phyloP scores from a whole-genome alignment of 148 eudicot species.

The Cornus kousa region DNA sequence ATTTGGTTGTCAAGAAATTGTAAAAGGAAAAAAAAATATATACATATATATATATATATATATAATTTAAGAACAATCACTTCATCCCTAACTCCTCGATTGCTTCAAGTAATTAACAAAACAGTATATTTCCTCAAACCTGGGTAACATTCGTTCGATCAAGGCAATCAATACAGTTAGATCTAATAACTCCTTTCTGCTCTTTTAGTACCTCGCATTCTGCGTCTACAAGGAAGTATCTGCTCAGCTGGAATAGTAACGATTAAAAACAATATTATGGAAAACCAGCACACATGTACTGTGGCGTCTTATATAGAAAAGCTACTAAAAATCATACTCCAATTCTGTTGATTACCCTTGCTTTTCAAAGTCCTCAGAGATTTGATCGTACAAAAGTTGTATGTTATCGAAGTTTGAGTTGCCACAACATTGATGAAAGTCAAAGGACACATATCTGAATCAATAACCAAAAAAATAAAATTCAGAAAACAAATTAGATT shows the following conservation, averaged over 20 bases:
- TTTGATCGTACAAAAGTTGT: slow-evolving; percentile 59
- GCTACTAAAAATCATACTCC: background rate
- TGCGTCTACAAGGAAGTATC: slow-evolving; percentile 71
- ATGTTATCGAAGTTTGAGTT: slow-evolving; percentile 67
- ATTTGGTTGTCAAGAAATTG: background rate
- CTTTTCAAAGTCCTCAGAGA: slow-evolving; percentile 71
- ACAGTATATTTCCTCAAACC: slow-evolving; percentile 41
- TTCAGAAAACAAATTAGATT: background rate
- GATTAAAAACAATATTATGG: slow-evolving; percentile 39
- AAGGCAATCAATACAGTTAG: slow-evolving; percentile 97
- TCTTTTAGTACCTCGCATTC: slow-evolving; percentile 53
- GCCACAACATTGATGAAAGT: slow-evolving; percentile 83
- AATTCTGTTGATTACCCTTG: slow-evolving; percentile 61
- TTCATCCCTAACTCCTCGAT: background rate
- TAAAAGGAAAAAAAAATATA: slow-evolving; percentile 1
- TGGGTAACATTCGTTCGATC: slow-evolving; percentile 98
- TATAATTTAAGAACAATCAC: background rate
- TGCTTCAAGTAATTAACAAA: background rate
- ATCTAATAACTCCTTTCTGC: slow-evolving; percentile 82
- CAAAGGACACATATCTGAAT: slow-evolving; percentile 79
- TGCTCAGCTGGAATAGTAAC: slow-evolving; percentile 60
- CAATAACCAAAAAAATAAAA: slow-evolving; percentile 10
- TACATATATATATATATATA: too few species aligned
- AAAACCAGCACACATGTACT: slow-evolving; percentile 19
- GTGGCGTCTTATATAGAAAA: slow-evolving; percentile 15